phyloP scores from a whole-genome alignment of 2,329 filamentous ascomycete species.

The Sarocladium brachiariae region DNA sequence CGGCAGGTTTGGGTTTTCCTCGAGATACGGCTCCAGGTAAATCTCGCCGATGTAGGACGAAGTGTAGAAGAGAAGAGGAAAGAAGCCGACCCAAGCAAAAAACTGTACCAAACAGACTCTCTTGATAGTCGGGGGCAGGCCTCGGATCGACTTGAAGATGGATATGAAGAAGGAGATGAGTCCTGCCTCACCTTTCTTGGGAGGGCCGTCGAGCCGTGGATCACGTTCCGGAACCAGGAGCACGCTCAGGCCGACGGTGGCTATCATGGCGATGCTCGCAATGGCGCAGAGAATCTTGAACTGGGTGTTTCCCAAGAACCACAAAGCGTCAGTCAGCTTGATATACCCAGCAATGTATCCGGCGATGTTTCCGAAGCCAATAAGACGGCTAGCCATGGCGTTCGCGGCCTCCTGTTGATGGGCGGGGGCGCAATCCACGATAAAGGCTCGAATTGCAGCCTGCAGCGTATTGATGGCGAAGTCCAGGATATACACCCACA shows the following conservation, averaged over 20 bases:
- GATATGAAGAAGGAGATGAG: slow-evolving; percentile 72
- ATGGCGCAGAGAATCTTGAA: slow-evolving; percentile 90
- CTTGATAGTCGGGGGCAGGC: slow-evolving; percentile 73
- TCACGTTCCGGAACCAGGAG: slow-evolving; percentile 69
- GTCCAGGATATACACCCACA: slow-evolving; percentile 85
- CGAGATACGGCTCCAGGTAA: slow-evolving; percentile 77
- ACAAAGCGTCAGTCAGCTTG: slow-evolving; percentile 65
- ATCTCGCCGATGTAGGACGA: slow-evolving; percentile 92
- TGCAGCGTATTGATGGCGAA: slow-evolving; percentile 97
- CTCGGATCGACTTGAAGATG: slow-evolving; percentile 68
- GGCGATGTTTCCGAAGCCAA: slow-evolving; percentile 82
- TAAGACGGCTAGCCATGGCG: slow-evolving; percentile 84
- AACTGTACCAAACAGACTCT: slow-evolving; percentile 78
- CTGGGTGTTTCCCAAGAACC: slow-evolving; percentile 79
- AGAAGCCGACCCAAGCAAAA: slow-evolving; percentile 91
- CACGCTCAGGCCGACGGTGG: slow-evolving; percentile 67
- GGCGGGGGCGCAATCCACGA: slow-evolving; percentile 84
- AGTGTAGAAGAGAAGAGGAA: slow-evolving; percentile 91
- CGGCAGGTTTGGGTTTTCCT: slow-evolving; percentile 69
- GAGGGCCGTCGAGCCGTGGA: slow-evolving; percentile 63
- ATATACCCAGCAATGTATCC: slow-evolving; percentile 85
- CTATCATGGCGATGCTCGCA: slow-evolving; percentile 64
- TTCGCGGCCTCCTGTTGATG: slow-evolving; percentile 94
- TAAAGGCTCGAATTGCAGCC: slow-evolving; percentile 84
- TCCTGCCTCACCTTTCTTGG: slow-evolving; percentile 53